A percentile compares a stretch with the other conserved stretches of the same genome.
Evolutionary conservation across 1,284 basidiomycete species (phyloP).

Genomic region (Mrakiaceae sp.): DNA sequence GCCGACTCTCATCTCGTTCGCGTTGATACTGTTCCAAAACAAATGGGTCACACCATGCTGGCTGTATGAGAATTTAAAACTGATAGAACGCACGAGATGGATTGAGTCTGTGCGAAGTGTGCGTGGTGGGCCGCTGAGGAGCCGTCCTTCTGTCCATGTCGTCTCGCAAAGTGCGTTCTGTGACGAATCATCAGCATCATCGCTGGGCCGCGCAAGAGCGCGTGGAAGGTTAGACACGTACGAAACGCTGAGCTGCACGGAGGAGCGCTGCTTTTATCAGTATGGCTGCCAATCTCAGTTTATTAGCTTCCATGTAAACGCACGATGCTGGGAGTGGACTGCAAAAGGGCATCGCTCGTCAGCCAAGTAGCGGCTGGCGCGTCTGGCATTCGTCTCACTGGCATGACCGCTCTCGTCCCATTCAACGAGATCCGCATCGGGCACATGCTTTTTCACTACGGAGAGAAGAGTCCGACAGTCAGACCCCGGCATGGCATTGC

Average conservation of each 20-base stretch:
- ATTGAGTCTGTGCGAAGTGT: too few species aligned
- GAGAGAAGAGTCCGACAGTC: not conserved
- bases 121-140: too few species aligned
- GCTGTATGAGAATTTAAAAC: too few species aligned
- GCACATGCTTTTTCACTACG: conserved; percentile 49
- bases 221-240: too few species aligned
- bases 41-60: not conserved
- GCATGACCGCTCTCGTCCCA: conserved; percentile 61
- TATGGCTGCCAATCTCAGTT: not conserved
- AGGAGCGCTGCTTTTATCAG: not conserved
- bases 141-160: not conserved
- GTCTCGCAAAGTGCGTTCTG: not conserved
- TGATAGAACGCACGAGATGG: too few species aligned
- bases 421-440: conserved; percentile 52
- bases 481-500: not conserved
- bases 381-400: not conserved
- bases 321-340: conserved; percentile 44
- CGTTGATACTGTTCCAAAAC: not conserved
- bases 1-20: not conserved
- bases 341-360: not conserved
- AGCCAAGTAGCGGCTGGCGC: too few species aligned
- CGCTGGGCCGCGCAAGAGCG: too few species aligned
- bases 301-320: not conserved
- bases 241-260: not conserved
- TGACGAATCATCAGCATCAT: too few species aligned